phyloP scores from a whole-genome alignment of 2,329 filamentous ascomycete species.

The Hypoxylon sp. region DNA sequence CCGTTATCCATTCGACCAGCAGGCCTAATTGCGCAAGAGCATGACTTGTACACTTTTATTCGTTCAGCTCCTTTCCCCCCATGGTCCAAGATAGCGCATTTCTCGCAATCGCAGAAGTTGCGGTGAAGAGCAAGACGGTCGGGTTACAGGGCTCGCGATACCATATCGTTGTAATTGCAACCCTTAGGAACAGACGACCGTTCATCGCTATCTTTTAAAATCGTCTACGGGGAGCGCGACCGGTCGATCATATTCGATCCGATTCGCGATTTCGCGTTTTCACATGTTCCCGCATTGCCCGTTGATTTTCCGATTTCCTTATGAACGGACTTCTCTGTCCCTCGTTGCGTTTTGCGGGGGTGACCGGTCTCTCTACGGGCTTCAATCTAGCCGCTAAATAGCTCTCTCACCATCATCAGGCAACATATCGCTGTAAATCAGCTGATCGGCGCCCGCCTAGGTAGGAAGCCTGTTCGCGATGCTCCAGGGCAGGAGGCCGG shows the following conservation, averaged over 20 bases:
- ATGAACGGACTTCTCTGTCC: slow-evolving; percentile 1
- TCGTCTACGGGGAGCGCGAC: slow-evolving; percentile 32
- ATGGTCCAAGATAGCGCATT: slow-evolving; percentile 28
- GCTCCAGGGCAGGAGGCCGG: slow-evolving; percentile 11
- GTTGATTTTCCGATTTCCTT: slow-evolving; percentile 30
- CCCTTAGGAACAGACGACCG: slow-evolving; percentile 18
- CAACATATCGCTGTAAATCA: slow-evolving; percentile 37
- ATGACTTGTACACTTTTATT: slow-evolving; percentile 29
- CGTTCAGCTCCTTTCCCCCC: slow-evolving; percentile 12
- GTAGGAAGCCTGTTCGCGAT: slow-evolving; percentile 28
- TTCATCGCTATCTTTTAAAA: slow-evolving; percentile 18
- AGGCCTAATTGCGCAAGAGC: slow-evolving; percentile 40
- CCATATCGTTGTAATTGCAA: slow-evolving; percentile 44
- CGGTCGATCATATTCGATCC: slow-evolving; percentile 44
- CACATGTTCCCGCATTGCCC: slow-evolving; percentile 42
- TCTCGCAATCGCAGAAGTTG: slow-evolving; percentile 38
- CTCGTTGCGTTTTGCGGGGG: slow-evolving; percentile 22
- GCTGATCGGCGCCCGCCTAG: slow-evolving; percentile 44
- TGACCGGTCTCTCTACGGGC: slow-evolving; percentile 25
- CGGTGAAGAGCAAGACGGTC: slow-evolving; percentile 35
- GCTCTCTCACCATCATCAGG: slow-evolving; percentile 44
- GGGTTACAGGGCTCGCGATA: slow-evolving; percentile 36
- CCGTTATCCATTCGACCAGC: slow-evolving; percentile 25
- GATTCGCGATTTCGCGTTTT: slow-evolving; percentile 42
- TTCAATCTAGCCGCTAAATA: slow-evolving; percentile 10